Evolutionary conservation across 768 basidiomycete species (phyloP), one percentile per base, ranked within the genome.

Genomic region (Candolleomyces efflorescens): DNA sequence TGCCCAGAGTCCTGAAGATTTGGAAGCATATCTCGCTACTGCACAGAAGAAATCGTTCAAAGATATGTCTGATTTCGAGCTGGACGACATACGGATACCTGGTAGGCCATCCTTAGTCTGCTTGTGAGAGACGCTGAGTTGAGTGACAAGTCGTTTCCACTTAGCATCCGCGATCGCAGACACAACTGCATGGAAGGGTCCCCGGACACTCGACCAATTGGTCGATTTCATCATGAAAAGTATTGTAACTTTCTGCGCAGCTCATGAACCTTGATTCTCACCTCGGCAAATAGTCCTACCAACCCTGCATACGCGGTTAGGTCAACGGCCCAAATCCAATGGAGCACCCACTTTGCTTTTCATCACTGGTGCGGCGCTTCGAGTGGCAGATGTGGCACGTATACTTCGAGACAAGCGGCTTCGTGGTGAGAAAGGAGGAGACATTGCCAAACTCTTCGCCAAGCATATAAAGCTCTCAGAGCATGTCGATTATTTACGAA

Each of bases 361-460:
- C 66, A 70, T 98, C 46, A 82, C 92, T 15, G 85, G 87, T 24
- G 92, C 94, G n/a, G 96, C 96, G 3, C 78, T 98, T 37, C 83
- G 96, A 52, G 94, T 94, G n/a, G 87, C 86, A 52, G 93, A 98
- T 70, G 82, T 94, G 18, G 89, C 90, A 38, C 78, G 92, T 58
- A 75, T 83, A 53, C 77, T 94, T 55, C 87, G 82, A 69, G 81
- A 86, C 71, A 84, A 81, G 71, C 82, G 73, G 61, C 76, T 92
- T 53, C 77, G 84, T 55, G 88, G 89, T 37, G 87, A 90, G 22
- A 94, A 92, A 67, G 87, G 91, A 55, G 93, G 91, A 11, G 92
- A 96, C 62, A 87, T 97, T 32, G 94, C 90, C 20, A 98, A 98
- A 71, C 82, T 99, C 24, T 98, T 98, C 65, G 93, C 95, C 27